Conservation (phyloP, 306 rosid genomes). For the Lathyrus tuberosus region DNA sequence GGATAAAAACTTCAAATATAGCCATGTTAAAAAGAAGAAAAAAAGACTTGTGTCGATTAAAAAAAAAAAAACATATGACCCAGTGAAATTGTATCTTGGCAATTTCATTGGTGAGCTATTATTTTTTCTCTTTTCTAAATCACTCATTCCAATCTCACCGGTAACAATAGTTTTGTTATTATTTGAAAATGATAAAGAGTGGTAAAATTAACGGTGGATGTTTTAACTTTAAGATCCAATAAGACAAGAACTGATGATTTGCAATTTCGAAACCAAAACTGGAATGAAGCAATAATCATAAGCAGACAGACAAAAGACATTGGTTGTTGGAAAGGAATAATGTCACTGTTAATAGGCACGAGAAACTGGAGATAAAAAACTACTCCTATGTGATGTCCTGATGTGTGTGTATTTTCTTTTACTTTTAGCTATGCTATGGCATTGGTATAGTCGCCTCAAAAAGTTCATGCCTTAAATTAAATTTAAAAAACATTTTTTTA, state of each 20-base stretch:
- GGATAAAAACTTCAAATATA: too few species aligned
- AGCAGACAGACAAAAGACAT: conserved; percentile 45
- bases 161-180: conserved; percentile 3
- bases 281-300: conserved; percentile 41
- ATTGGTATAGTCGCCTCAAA: conserved; percentile 36
- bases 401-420: background rate
- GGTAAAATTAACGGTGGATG: conserved; percentile 17
- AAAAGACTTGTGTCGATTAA: too few species aligned
- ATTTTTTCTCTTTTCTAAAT: background rate
- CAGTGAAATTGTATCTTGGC: too few species aligned
- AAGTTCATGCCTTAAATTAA: background rate
- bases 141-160: background rate
- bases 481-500: too few species aligned
- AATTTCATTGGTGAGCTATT: too few species aligned
- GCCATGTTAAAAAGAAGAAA: too few species aligned
- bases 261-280: conserved; percentile 51
- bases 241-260: conserved; percentile 38
- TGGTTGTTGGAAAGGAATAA: conserved; percentile 49
- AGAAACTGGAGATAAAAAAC: conserved; percentile 43
- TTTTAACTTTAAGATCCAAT: conserved; percentile 17
- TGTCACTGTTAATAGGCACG: conserved; percentile 54
- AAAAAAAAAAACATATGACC: too few species aligned
- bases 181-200: conserved; percentile 28
- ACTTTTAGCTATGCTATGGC: conserved; percentile 1
- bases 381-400: too few species aligned